Evolutionary conservation across 116 monocot species (phyloP), one percentile per base, ranked within the genome.

Genomic region (Iris pallida): DNA sequence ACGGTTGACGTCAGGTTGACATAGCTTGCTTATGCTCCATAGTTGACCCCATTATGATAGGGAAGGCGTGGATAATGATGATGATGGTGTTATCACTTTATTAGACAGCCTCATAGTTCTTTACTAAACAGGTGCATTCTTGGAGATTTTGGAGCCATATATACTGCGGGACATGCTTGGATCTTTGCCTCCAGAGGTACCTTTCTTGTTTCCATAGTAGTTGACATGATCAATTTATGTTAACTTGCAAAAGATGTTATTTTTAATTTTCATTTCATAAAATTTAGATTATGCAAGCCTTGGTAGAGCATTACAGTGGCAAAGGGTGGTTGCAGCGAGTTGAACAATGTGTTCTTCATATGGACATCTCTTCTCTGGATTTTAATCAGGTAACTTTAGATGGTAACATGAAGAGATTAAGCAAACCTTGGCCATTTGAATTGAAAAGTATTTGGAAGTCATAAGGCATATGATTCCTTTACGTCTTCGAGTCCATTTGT

Each of bases 71-170:
- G 30, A 30, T 30, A 30, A 30, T 30, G 30, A 30, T 30, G 30
- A 30, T 30, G 30, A 30, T 30, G 30, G 30, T 30, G 30, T 30
- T 30, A 30, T 30, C 30, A 30, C 30, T 30, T 30, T 30, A 30
- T 30, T 30, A 30, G 30, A 30, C 30, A 30, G 3, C 30, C 30
- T 30, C 30, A 30, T 30, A 30, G 30, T 30, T 30, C 30, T 30
- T 30, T 30, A 30, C 30, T 30, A 30, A 30, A 43, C 66, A 97
- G 96, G 90, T 44, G 87, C 90, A 51, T 92, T 97, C 71, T 79
- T 97, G 87, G 92, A 97, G 76, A 86, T 88, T 66, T 86, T 97
- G 75, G 97, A 97, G 75, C 97, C 97, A 63, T 97, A 97, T 83
- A 90, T 98, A 57, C 70, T 98, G 68, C 90, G 81, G 65, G 97